Percentiles rank a stretch among this genome's conserved stretches.
Conservation (phyloP, 2,329 filamentous ascomycete species). For the Whalleya microplaca region DNA sequence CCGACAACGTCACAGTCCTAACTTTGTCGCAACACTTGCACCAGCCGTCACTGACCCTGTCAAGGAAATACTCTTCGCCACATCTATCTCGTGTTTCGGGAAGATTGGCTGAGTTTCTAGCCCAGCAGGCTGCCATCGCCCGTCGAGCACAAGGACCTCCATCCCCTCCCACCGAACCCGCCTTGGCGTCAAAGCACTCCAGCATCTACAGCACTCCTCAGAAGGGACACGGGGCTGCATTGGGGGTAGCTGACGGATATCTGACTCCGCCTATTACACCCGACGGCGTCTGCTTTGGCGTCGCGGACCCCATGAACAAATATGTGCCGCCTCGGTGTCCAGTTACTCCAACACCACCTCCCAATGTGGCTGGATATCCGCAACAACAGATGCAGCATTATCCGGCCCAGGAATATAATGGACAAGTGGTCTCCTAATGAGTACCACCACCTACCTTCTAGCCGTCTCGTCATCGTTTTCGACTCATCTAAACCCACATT, state of each 20-base stretch:
- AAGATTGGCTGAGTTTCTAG: constrained; percentile 62
- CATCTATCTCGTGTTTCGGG: constrained; percentile 58
- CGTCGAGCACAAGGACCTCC: constrained; percentile 56
- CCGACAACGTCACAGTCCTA: constrained; percentile 68
- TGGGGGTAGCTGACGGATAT: constrained; percentile 71
- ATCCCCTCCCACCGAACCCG: constrained; percentile 60
- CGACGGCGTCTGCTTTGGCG: constrained; percentile 63
- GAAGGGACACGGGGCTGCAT: constrained; percentile 69
- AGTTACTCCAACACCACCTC: constrained; percentile 63
- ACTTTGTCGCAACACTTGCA: constrained; percentile 63
- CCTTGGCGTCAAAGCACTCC: constrained; percentile 54
- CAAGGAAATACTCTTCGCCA: constrained; percentile 62
- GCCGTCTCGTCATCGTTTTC: constrained; percentile 15
- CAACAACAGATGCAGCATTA: constrained; percentile 49
- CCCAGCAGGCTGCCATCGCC: constrained; percentile 60
- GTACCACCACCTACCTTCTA: constrained; percentile 1
- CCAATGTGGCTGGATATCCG: constrained; percentile 41
- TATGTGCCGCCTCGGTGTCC: constrained; percentile 61
- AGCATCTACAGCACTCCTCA: constrained; percentile 78
- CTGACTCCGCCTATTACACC: constrained; percentile 86
- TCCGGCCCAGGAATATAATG: constrained; percentile 44
- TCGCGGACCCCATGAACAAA: constrained; percentile 47
- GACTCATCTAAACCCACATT: constrained; percentile 25
- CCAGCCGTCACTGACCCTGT: constrained; percentile 60
- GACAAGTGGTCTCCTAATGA: constrained; percentile 35